Evolutionary conservation across 176 grass and related monocot genomes (phyloP).

Genomic region (Puccinellia tenuiflora): DNA sequence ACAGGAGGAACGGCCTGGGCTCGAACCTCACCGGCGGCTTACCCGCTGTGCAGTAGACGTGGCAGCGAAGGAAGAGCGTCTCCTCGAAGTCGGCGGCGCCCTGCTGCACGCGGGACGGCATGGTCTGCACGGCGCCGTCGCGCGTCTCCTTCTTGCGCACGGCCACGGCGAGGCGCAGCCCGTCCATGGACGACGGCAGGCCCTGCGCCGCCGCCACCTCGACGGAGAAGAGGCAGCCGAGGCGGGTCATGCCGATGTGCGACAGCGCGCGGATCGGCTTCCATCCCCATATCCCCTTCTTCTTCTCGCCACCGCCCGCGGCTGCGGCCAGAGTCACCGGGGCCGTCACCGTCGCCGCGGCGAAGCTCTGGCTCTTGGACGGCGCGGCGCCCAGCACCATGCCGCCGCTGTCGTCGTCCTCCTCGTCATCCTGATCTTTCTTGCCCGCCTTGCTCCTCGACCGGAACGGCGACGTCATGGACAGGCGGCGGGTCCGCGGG

Average conservation of each 20-base stretch:
- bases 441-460: conserved; percentile 46
- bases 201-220: conserved; percentile 76
- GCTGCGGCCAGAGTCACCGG: background rate
- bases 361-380: conserved; percentile 48
- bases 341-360: background rate
- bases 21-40: conserved; percentile 59
- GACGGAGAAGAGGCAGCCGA: conserved; percentile 84
- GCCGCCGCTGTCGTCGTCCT: background rate
- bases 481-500: conserved; percentile 55
- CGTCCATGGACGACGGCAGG: conserved; percentile 78
- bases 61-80: conserved; percentile 77
- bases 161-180: conserved; percentile 72
- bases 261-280: conserved; percentile 73
- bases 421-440: background rate
- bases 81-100: conserved; percentile 78
- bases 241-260: conserved; percentile 67
- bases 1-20: conserved; percentile 55
- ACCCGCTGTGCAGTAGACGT: conserved; percentile 65
- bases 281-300: conserved; percentile 84
- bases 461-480: conserved; percentile 72
- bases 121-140: conserved; percentile 82
- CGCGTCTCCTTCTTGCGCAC: conserved; percentile 90
- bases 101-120: conserved; percentile 80
- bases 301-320: conserved; percentile 16
- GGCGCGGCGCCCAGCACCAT: background rate